Conservation (phyloP, 1,284 basidiomycete species). For the Tylopilus sp. region DNA sequence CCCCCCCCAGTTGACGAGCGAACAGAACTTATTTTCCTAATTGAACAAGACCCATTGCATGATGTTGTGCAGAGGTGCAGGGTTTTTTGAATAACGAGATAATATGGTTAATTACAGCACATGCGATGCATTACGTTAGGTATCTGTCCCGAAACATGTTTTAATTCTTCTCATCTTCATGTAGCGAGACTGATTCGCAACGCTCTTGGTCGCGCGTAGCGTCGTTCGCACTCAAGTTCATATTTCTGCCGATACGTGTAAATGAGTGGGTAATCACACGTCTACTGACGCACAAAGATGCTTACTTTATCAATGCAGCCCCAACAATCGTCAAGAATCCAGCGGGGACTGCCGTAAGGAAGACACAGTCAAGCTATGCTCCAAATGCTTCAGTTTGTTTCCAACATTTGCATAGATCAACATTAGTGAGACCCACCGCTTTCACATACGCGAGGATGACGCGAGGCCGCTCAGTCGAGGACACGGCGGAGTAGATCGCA, state of each 20-base stretch:
- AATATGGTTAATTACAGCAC: background rate
- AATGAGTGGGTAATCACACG: background rate
- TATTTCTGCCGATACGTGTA: slow-evolving; percentile 13
- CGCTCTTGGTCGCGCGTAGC: background rate
- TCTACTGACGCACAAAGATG: background rate
- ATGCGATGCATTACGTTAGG: background rate
- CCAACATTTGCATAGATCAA: too few species aligned
- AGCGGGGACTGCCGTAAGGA: slow-evolving; percentile 21
- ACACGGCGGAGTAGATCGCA: slow-evolving; percentile 20
- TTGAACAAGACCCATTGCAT: too few species aligned
- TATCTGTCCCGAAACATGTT: background rate
- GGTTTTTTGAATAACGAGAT: too few species aligned
- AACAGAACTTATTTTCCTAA: too few species aligned
- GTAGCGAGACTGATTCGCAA: background rate
- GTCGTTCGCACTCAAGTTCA: slow-evolving; percentile 8
- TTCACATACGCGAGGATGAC: slow-evolving; percentile 26
- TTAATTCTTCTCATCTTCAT: background rate
- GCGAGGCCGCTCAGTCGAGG: slow-evolving; percentile 7
- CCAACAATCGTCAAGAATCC: slow-evolving; percentile 22
- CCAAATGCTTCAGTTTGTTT: background rate
- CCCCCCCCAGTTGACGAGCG: too few species aligned
- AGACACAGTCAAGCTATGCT: slow-evolving; percentile 22
- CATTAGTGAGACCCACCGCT: slow-evolving; percentile 25
- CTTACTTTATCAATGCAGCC: slow-evolving; percentile 20
- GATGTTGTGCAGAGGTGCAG: too few species aligned